These are phyloP conservation scores for Closterium sp. DNA, from an alignment of 139 green algal genomes.

Conservation along the genomic window DNA sequence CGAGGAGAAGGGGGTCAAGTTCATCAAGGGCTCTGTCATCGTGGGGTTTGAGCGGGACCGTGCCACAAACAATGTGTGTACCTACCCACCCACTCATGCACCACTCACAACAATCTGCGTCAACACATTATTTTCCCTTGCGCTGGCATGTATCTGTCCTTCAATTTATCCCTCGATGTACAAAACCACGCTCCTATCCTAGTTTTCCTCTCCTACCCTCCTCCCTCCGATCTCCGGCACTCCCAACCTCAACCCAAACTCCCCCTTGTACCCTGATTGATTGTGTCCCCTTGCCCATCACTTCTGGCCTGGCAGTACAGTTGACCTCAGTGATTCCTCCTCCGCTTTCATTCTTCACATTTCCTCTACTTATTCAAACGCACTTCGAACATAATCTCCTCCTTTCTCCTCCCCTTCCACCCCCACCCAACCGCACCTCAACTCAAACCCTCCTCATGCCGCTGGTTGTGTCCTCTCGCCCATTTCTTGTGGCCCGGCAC, in stretches of 20 bases:
- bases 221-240: too few relatives aligned
- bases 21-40: slow-evolving; percentile 66
- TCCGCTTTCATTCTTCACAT: too few relatives aligned
- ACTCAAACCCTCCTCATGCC: not conserved
- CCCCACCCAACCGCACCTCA: not conserved
- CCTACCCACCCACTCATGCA: not conserved
- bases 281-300: too few relatives aligned
- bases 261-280: too few relatives aligned
- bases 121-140: not conserved
- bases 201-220: too few relatives aligned
- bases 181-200: too few relatives aligned
- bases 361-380: too few relatives aligned
- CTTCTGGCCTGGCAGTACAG: too few relatives aligned
- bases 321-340: too few relatives aligned
- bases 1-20: slow-evolving; percentile 44
- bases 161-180: not conserved
- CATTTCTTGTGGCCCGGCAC: not conserved
- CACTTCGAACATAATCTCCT: not conserved
- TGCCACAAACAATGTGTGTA: too few relatives aligned
- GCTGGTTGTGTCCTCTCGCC: not conserved
- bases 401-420: not conserved
- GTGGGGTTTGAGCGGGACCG: slow-evolving; percentile 50
- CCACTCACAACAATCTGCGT: not conserved
- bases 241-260: too few relatives aligned
- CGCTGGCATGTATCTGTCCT: not conserved